phyloP scores from a whole-genome alignment of 1,284 basidiomycete genomes.

The Cerioporus squamosus region DNA sequence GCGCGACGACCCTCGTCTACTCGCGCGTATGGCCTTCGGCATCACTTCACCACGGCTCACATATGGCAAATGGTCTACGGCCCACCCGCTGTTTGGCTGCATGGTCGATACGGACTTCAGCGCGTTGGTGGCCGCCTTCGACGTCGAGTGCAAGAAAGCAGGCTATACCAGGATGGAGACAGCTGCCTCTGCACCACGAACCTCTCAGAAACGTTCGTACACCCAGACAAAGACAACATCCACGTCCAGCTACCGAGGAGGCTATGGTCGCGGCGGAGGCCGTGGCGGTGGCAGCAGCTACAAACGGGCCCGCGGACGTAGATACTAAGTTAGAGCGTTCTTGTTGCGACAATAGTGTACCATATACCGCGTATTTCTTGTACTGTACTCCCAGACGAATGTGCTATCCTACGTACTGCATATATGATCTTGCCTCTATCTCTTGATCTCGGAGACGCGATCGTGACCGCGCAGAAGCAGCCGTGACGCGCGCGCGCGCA shows the following conservation, averaged over 20 bases:
- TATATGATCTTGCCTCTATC: background rate
- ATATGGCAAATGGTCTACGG: constrained; percentile 42
- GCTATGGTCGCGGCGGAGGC: constrained; percentile 12
- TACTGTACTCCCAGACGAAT: background rate
- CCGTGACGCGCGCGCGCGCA: constrained; percentile 3
- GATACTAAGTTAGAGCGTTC: background rate
- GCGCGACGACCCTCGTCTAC: constrained; percentile 53
- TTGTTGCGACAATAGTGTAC: constrained; percentile 2
- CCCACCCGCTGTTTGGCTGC: constrained; percentile 46
- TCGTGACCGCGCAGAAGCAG: constrained; percentile 1
- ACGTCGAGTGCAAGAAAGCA: constrained; percentile 43
- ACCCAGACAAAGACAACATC: constrained; percentile 21
- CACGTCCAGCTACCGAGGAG: constrained; percentile 10
- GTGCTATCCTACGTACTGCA: background rate
- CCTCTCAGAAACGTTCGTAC: constrained; percentile 33
- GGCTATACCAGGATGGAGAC: constrained; percentile 32
- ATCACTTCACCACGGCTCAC: constrained; percentile 51
- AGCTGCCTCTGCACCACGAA: constrained; percentile 8
- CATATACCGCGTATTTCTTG: constrained; percentile 4
- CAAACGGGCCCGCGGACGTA: background rate
- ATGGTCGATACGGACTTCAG: constrained; percentile 46
- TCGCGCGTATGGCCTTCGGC: constrained; percentile 55
- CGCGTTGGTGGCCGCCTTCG: constrained; percentile 41
- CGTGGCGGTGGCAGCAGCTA: constrained; percentile 9
- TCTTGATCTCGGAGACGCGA: background rate